Evolutionary conservation across 2,329 filamentous ascomycete species (phyloP).

Genomic region (Fusarium haematococcum): DNA sequence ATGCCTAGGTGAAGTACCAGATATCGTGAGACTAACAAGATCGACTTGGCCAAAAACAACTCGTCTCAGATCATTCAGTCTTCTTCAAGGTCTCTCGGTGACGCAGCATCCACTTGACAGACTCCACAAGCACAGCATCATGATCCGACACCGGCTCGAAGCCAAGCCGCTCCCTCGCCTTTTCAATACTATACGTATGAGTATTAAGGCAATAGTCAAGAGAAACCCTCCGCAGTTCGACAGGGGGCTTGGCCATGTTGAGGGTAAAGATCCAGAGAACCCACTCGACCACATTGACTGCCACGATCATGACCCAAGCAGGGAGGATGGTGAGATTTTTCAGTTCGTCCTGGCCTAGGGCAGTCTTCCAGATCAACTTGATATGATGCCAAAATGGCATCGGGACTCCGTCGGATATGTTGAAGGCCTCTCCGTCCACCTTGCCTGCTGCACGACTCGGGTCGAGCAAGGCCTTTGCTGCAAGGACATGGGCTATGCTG

Average conservation of each 20-base stretch:
- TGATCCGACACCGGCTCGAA: conserved; percentile 27
- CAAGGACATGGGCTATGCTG: conserved; percentile 42
- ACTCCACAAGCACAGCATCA: conserved; percentile 18
- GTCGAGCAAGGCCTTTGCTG: conserved; percentile 44
- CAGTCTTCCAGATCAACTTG: conserved; percentile 39
- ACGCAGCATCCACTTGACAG: conserved; percentile 23
- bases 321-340: conserved; percentile 35
- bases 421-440: conserved; percentile 51
- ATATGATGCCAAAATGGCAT: conserved; percentile 49
- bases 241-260: conserved; percentile 39
- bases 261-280: conserved; percentile 40
- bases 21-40: background rate
- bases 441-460: conserved; percentile 10
- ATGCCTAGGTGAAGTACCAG: background rate
- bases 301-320: conserved; percentile 39
- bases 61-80: background rate
- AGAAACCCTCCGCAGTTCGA: conserved; percentile 33
- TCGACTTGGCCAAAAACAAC: background rate
- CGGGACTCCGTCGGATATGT: conserved; percentile 49
- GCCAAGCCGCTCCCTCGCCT: conserved; percentile 8
- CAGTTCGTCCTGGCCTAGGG: conserved; percentile 14
- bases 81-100: conserved; percentile 7
- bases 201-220: conserved; percentile 36
- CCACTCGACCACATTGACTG: conserved; percentile 35
- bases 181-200: conserved; percentile 25